A percentile compares a stretch with the other conserved stretches of the same genome.
Conservation (phyloP, 2,329 filamentous ascomycete species). For the Cladophialophora yegresii region DNA sequence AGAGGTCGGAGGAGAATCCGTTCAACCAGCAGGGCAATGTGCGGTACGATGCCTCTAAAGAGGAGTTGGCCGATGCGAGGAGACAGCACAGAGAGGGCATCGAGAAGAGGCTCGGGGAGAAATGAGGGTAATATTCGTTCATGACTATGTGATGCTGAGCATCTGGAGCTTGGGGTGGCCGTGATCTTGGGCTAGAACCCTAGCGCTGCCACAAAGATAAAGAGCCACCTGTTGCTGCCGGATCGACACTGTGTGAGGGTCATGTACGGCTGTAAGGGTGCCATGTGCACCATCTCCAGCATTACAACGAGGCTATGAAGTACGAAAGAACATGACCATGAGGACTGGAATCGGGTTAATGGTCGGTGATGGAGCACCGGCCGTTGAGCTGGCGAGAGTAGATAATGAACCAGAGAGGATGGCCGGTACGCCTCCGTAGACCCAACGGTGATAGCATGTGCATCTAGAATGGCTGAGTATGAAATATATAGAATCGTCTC, state of each 20-base stretch:
- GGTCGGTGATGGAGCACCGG: not conserved
- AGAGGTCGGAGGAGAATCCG: slow-evolving; percentile 91
- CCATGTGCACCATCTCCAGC: not conserved
- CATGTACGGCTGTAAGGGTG: too few relatives aligned
- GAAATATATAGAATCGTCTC: not conserved
- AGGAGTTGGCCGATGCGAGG: slow-evolving; percentile 70
- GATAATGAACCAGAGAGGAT: not conserved
- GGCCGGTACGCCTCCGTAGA: not conserved
- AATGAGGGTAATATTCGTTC: not conserved
- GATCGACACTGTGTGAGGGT: not conserved
- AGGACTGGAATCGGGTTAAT: not conserved
- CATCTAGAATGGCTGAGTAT: not conserved
- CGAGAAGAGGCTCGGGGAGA: slow-evolving; percentile 63
- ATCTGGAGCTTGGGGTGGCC: not conserved
- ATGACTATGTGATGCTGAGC: not conserved
- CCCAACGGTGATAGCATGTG: not conserved
- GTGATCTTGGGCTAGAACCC: not conserved
- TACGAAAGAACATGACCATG: not conserved
- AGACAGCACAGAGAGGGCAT: slow-evolving; percentile 70
- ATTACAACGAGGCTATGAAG: not conserved
- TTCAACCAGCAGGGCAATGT: slow-evolving; percentile 78
- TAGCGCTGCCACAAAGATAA: not conserved
- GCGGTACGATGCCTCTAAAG: slow-evolving; percentile 73
- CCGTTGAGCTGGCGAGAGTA: not conserved
- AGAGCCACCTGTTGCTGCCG: not conserved